Evolutionary conservation across 805 yeast genomes (phyloP), one percentile per base, ranked within the genome.

Genomic region (Metschnikowia bowlesiae): DNA sequence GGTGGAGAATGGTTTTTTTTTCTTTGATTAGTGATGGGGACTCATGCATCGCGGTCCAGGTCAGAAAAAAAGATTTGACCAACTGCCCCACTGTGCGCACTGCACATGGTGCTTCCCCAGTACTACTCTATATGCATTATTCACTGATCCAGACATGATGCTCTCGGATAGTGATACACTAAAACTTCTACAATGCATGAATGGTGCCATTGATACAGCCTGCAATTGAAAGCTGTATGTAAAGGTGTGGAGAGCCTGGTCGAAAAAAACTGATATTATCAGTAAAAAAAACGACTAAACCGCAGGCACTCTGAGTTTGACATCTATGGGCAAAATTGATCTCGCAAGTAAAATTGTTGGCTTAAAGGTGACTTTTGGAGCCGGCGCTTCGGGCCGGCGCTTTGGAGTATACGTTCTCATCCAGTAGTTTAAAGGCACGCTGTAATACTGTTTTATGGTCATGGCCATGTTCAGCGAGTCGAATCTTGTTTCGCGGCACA

Each of bases 261-360:
- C 36, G 38, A 36, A 44, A 44, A 44, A 36, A 44, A 36, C 35
- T 28, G 39, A 37, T 18, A 10, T 6, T 8, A 30, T 30, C 39
- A 37, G 35, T 36, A 33, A 47, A 47, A 47, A 44, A 44, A 33
- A 37, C 40, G 37, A 51, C 30, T 42, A 32, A 38, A n/a, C 37
- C 45, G 34, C 34, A 42, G 45, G 28, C 34, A 26, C n/a, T 42
- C 38, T 33, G 32, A 4, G 38, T 18, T 6, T 16, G 36, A 28
- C 13, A 18, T 30, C 32, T 26, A 22, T 22, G 44, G 13, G 29
- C 36, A 13, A 11, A 16, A 41, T 13, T 41, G 13, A 13, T 26
- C 28, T 32, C 22, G 33, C 22, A 34, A 9, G 6, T 33, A 13
- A n/a, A 28, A n/a, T 13, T 22, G n/a, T 28, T 31, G 41, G 31